Conservation (phyloP, 257 asterid species). For the Buddleja alternifolia region DNA sequence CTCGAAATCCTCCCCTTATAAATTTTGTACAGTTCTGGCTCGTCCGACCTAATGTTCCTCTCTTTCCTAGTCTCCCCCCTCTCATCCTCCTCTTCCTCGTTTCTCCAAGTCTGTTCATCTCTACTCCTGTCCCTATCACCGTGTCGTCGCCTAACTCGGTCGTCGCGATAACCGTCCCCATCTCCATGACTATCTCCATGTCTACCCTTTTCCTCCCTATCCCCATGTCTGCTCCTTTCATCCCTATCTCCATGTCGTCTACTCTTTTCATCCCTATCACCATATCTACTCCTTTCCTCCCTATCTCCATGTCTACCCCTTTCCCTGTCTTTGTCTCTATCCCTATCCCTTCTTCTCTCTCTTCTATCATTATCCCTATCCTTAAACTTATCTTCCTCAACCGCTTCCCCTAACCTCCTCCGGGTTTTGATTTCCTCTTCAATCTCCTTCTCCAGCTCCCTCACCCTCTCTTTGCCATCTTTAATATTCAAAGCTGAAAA, state of each 20-base stretch:
- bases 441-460: constrained; percentile 83
- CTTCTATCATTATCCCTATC: constrained; percentile 41
- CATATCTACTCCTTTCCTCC: constrained; percentile 27
- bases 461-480: constrained; percentile 74
- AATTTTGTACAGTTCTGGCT: constrained; percentile 67
- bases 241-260: constrained; percentile 32
- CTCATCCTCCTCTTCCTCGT: constrained; percentile 57
- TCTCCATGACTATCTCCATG: constrained; percentile 31
- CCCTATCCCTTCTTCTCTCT: constrained; percentile 41
- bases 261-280: constrained; percentile 36
- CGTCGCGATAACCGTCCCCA: constrained; percentile 31
- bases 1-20: constrained; percentile 87
- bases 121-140: constrained; percentile 22
- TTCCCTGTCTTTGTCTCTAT: constrained; percentile 35
- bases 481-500: constrained; percentile 65
- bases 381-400: constrained; percentile 38
- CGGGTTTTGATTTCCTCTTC: constrained; percentile 57
- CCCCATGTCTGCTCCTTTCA: constrained; percentile 28
- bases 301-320: constrained; percentile 32
- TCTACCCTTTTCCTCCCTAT: constrained; percentile 40
- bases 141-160: constrained; percentile 5
- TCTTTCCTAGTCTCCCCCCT: constrained; percentile 39
- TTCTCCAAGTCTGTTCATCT: constrained; percentile 22
- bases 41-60: constrained; percentile 38
- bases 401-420: constrained; percentile 36